Evolutionary conservation across 78 protist genomes (phyloP), one percentile per base, ranked within the genome.

Genomic region (Polysphondylium violaceum): DNA sequence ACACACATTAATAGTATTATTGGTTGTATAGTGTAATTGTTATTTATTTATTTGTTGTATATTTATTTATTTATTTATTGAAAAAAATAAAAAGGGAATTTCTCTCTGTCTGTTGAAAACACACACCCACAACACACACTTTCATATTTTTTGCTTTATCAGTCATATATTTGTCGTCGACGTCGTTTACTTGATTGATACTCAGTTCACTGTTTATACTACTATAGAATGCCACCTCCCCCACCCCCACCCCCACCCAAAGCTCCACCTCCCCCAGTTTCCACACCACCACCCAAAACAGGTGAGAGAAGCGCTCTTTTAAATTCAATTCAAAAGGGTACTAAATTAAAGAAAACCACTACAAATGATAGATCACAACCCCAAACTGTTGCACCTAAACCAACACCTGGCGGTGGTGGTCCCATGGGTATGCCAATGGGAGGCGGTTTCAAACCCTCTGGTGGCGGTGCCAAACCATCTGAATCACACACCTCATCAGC

Each of bases 231-330:
- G 77, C 61, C 61, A 73, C 88, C 81, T 8, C 88, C 88, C 47
- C 86, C 86, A 33, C 86, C 93, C 27, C 93, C 92, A 50, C 92
- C 92, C 16, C 74, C 74, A 38, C 92, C 92, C n/a, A 51, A 59
- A 63, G 74, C 93, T 6, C 93, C 93, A 27, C 86, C 93, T 14
- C 71, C 93, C 23, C 93, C 93, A 40, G 67, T n/a, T n/a, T n/a
- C 51, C 4, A 76, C 93, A 1, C 50, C 93, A 60, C 85, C 85
- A 47, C 86, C 83, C 7, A 75, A 75, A 40, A 55, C 93, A 1
- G 47, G 56, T 5, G 93, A 76, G 25, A 64, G 93, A 55, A 35
- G 41, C 47, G 93, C 93, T 3, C 31, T 87, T 12, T 40, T 87
- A 11, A 56, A n/a, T n/a, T 87, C 93, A 33, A 87, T 87, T 47